Base-by-base conservation (phyloP, 1,284 basidiomycete genomes). In the Naganishia sp. region DNA sequence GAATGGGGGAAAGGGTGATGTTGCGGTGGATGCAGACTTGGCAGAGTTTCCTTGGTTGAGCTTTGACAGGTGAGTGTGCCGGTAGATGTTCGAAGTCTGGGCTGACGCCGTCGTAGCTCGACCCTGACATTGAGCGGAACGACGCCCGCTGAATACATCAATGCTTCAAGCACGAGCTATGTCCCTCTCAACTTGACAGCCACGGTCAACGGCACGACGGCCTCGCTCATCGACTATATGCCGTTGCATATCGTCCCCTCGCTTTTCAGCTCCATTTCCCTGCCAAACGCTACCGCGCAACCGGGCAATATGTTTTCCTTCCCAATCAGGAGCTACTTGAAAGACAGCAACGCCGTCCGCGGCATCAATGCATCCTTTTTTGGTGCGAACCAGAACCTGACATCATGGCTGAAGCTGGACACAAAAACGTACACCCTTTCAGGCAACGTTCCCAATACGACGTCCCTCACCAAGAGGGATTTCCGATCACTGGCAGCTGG, bases 141-240 rank as follows among this genome's bases (percentile, higher is more conserved):
- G 0, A 75, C 83, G 13, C 83, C 83, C 1, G 73, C 82, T 63
- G 65, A 68, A 5, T 77, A 81, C 63, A 72, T 75, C 69, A 81
- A 82, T 67, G 76, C 79, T 21, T 79, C 78, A 6, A 72, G 74
- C 46, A 73, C 79, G 1, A 68, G 78, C 13, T 70, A 77, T 23
- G 67, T 78, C 15, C 75, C 80, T 15, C 74, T 81, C 63, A 75
- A 68, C 46, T 70, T 80, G 66, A 59, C 73, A 10, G 73, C 78
- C 0, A 70, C 70, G 36, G 52, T 63, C 21, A 75, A 75, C 66
- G 53, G 75, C 0, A 74, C 73, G 44, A 68, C 75, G 15, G 61
- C 68, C 21, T 64, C 70, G 7, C 68, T 77, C 49, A 69, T 70
- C 16, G 71, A 75, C 5, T 76, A 72, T 66, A 57, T 83, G 49